Evolutionary conservation across 2,329 filamentous ascomycete genomes (phyloP).

Genomic region (Biscogniauxia marginata): DNA sequence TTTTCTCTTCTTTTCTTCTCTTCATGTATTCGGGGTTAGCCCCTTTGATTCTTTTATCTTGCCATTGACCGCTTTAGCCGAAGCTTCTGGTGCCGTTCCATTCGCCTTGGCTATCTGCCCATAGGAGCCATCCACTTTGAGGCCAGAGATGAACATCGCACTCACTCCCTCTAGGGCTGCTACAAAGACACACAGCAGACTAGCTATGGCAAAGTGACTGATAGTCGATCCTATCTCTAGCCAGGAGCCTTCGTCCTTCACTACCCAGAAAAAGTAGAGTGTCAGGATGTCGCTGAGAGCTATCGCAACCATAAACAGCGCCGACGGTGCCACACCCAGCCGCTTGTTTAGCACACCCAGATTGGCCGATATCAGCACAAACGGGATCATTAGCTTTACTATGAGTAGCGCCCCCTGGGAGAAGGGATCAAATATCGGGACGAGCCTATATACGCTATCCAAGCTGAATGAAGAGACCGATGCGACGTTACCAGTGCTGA

Average conservation of each 20-base stretch:
- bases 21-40: not conserved
- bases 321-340: slow-evolving; percentile 80
- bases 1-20: not conserved
- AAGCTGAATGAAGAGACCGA: slow-evolving; percentile 92
- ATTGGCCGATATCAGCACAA: slow-evolving; percentile 87
- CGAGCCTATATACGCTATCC: slow-evolving; percentile 81
- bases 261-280: slow-evolving; percentile 96
- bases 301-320: slow-evolving; percentile 93
- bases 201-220: slow-evolving; percentile 92
- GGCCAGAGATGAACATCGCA: slow-evolving; percentile 75
- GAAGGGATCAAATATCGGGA: slow-evolving; percentile 93
- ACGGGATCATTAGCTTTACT: slow-evolving; percentile 89
- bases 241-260: slow-evolving; percentile 95
- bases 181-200: slow-evolving; percentile 85
- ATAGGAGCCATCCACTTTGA: slow-evolving; percentile 57
- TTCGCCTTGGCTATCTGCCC: slow-evolving; percentile 7
- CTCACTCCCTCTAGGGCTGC: slow-evolving; percentile 83
- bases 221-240: slow-evolving; percentile 97
- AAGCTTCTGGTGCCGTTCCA: slow-evolving; percentile 8
- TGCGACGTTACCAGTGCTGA: slow-evolving; percentile 93
- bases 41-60: slow-evolving; percentile 11
- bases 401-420: slow-evolving; percentile 84
- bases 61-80: slow-evolving; percentile 1
- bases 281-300: slow-evolving; percentile 88
- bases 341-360: slow-evolving; percentile 88